Percentiles rank a stretch among this genome's conserved stretches.
These are phyloP conservation scores for Taphrina pruni DNA, from an alignment of 1,139 yeast genomes.

Conservation along the genomic window DNA sequence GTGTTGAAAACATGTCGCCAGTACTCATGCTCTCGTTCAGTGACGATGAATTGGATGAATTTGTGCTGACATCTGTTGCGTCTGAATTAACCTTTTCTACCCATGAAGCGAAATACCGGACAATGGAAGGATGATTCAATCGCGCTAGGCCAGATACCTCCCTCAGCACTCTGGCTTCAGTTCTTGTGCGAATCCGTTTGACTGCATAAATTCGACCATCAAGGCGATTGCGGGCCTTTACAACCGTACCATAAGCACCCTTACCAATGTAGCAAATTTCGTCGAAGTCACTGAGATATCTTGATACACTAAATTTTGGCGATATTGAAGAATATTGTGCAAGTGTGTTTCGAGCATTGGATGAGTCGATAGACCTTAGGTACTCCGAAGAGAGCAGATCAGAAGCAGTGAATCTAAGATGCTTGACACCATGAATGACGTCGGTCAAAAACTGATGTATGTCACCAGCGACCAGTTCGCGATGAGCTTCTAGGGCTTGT, in stretches of 20 bases:
- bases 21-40: slow-evolving; percentile 21
- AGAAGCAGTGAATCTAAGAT: slow-evolving; percentile 78
- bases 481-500: not conserved
- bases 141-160: slow-evolving; percentile 93
- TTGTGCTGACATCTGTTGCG: slow-evolving; percentile 42
- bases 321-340: not conserved
- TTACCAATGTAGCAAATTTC: slow-evolving; percentile 90
- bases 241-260: slow-evolving; percentile 98
- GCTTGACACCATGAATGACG: slow-evolving; percentile 69
- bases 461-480: not conserved
- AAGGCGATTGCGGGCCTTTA: slow-evolving; percentile 82
- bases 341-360: not conserved
- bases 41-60: slow-evolving; percentile 40
- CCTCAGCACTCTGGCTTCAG: slow-evolving; percentile 62
- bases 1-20: slow-evolving; percentile 50
- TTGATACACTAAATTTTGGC: slow-evolving; percentile 53
- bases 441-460: slow-evolving; percentile 68
- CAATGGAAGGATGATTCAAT: slow-evolving; percentile 92
- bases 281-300: slow-evolving; percentile 85
- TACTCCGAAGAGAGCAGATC: slow-evolving; percentile 85
- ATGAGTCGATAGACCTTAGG: slow-evolving; percentile 55
- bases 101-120: slow-evolving; percentile 97
- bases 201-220: slow-evolving; percentile 96
- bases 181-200: slow-evolving; percentile 64
- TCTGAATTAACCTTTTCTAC: slow-evolving; percentile 64